phyloP scores from a whole-genome alignment of 192 early-diverging fungal genomes.

The Radiomyces spectabilis region DNA sequence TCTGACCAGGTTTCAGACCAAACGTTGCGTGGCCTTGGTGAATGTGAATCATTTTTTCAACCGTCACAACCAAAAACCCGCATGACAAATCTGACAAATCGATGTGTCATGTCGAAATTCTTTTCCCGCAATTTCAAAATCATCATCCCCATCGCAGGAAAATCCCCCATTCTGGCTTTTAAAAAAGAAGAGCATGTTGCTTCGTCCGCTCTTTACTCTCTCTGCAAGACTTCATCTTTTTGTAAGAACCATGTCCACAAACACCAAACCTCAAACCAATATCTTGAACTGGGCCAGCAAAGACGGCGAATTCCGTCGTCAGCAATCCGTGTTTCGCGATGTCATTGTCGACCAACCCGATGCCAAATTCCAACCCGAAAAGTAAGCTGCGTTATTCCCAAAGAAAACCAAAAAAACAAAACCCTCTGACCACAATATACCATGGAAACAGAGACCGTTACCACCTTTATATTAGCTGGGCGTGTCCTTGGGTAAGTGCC shows the following conservation, averaged over 20 bases:
- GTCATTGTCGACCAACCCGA: conserved; percentile 41
- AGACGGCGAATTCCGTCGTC: conserved; percentile 78
- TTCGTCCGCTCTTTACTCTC: too few relatives aligned
- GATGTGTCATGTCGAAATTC: too few relatives aligned
- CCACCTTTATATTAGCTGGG: conserved; percentile 67
- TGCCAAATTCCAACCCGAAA: conserved; percentile 67
- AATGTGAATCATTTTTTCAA: too few relatives aligned
- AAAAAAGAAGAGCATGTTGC: too few relatives aligned
- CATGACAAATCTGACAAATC: too few relatives aligned
- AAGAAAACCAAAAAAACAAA: not conserved
- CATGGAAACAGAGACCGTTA: conserved; percentile 52
- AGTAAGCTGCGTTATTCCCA: conserved; percentile 34
- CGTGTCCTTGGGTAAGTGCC: conserved; percentile 50
- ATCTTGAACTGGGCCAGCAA: conserved; percentile 58
- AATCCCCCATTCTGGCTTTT: too few relatives aligned
- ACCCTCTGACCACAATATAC: not conserved
- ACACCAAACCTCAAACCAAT: conserved; percentile 11
- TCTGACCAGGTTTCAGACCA: too few relatives aligned
- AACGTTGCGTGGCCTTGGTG: too few relatives aligned
- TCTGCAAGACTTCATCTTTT: conserved; percentile 3
- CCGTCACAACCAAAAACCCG: too few relatives aligned
- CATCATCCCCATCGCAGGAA: too few relatives aligned
- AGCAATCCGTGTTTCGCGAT: conserved; percentile 65
- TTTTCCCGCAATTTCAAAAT: too few relatives aligned
- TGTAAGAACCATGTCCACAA: conserved; percentile 15